Base-by-base conservation (phyloP, 2,329 filamentous ascomycete genomes). In the Cadophora gregata region DNA sequence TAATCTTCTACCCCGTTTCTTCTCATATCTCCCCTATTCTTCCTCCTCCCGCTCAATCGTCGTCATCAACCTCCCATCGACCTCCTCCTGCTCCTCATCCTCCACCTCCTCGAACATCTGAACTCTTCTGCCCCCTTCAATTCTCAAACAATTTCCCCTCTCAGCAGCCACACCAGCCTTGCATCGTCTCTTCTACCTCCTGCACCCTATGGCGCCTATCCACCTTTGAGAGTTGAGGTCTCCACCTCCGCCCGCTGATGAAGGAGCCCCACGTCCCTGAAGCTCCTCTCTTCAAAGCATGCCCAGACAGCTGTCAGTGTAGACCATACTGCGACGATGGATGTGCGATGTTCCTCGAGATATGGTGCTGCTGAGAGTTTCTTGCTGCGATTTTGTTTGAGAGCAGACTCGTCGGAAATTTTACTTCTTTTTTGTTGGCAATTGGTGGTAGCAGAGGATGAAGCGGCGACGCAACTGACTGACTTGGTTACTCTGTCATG, bases 311-410 rank as follows among this genome's bases (percentile, higher is more conserved):
- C 25, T 51, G 48, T 19, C 7, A 29, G 48, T 24, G 48, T 51
- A 51, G 48, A 51, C 25, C 48, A 51, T 27, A 29, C 36, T 27
- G 25, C 24, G 25, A 24, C 25, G n/a, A 7, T 29, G 25, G 48
- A 51, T 45, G 48, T 27, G 48, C 10, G 48, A 51, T 51, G 16
- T 16, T 51, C 25, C 25, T 51, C 42, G 42, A 4, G 42, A 45
- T 45, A 29, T 51, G 48, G 48, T 51, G 48, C 48, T 29, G 48
- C 48, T 51, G 48, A 51, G 48, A 51, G 48, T 29, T 51, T 51
- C 48, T 29, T 45, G 5, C 48, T 51, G 48, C 48, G 48, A 29
- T 19, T 51, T 51, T 31, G 6, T 29, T 51, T 29, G 19, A n/a
- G 14, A 29, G 48, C 48, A 51, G 48, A 51, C 48, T 31, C 48